Conservation (phyloP, 305 asterid genomes). For the Fraxinus sp. region DNA sequence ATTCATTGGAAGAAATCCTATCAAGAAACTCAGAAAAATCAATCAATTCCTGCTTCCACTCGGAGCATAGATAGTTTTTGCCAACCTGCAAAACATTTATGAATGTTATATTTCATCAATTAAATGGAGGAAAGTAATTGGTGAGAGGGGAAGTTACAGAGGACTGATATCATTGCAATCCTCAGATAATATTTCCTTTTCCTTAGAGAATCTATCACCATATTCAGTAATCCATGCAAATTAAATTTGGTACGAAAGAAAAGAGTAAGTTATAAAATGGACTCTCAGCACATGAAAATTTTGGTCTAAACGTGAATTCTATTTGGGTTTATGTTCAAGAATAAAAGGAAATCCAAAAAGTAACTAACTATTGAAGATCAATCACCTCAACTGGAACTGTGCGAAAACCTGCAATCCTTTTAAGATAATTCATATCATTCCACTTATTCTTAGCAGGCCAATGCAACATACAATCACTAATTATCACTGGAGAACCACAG, state of each 20-base stretch:
- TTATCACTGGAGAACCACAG: constrained; percentile 46
- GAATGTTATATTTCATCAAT: background rate
- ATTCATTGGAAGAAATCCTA: constrained; percentile 52
- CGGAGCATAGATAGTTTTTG: constrained; percentile 50
- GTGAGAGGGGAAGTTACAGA: background rate
- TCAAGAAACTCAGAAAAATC: constrained; percentile 86
- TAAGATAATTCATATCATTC: constrained; percentile 80
- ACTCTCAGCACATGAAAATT: background rate
- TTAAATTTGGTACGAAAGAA: background rate
- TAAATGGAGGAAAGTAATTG: background rate
- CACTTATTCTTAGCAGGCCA: constrained; percentile 91
- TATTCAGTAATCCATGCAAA: background rate
- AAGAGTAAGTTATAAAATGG: background rate
- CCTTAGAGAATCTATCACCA: background rate
- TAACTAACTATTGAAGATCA: background rate
- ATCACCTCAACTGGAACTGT: constrained; percentile 82
- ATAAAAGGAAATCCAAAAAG: background rate
- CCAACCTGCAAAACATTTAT: constrained; percentile 45
- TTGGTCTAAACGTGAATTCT: background rate
- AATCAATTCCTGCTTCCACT: constrained; percentile 70
- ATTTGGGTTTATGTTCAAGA: background rate
- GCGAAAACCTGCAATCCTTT: constrained; percentile 76
- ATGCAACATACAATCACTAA: constrained; percentile 75
- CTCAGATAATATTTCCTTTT: background rate
- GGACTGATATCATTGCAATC: background rate